A percentile compares a stretch with the other conserved stretches of the same genome.
These are phyloP conservation scores for Lecanosticta acicola DNA, from an alignment of 2,329 filamentous ascomycete species.

Conservation along the genomic window DNA sequence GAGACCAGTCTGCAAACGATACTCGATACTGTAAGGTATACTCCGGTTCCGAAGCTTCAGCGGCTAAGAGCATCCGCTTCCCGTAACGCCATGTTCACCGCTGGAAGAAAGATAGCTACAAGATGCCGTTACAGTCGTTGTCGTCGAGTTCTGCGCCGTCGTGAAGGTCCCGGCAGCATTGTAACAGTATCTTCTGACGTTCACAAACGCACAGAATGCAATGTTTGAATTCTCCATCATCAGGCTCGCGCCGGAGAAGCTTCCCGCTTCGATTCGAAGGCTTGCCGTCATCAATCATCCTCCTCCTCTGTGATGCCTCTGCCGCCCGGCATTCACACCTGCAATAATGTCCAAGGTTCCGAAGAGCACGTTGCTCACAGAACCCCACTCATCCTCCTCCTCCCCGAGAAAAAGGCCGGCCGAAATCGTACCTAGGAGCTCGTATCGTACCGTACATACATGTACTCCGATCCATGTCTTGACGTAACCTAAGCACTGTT, in stretches of 20 bases:
- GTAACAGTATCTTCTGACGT: constrained; percentile 46
- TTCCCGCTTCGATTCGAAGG: constrained; percentile 42
- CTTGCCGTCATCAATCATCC: constrained; percentile 46
- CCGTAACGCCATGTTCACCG: constrained; percentile 36
- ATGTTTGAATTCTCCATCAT: constrained; percentile 49
- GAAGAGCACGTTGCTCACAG: constrained; percentile 47
- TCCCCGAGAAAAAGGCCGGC: constrained; percentile 45
- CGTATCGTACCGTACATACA: constrained; percentile 44
- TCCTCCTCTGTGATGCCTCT: constrained; percentile 46
- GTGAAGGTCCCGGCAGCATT: constrained; percentile 27
- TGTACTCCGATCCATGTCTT: constrained; percentile 53
- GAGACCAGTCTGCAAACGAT: too few relatives aligned
- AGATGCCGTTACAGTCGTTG: constrained; percentile 30
- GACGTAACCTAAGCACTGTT: constrained; percentile 51
- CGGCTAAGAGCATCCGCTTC: constrained; percentile 2
- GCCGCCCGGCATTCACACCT: constrained; percentile 41
- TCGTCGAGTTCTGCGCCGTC: constrained; percentile 30
- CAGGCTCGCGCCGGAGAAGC: constrained; percentile 43
- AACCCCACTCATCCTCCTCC: constrained; percentile 54
- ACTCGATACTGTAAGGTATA: too few relatives aligned
- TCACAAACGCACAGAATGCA: constrained; percentile 45
- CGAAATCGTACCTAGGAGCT: too few relatives aligned
- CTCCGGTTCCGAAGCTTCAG: too few relatives aligned
- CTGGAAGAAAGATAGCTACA: constrained; percentile 36
- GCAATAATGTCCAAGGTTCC: constrained; percentile 45